Percentiles rank a stretch among this genome's conserved stretches.
These are phyloP conservation scores for Byssoonygena ceratinophila DNA, from an alignment of 2,329 filamentous ascomycete genomes.

Conservation along the genomic window DNA sequence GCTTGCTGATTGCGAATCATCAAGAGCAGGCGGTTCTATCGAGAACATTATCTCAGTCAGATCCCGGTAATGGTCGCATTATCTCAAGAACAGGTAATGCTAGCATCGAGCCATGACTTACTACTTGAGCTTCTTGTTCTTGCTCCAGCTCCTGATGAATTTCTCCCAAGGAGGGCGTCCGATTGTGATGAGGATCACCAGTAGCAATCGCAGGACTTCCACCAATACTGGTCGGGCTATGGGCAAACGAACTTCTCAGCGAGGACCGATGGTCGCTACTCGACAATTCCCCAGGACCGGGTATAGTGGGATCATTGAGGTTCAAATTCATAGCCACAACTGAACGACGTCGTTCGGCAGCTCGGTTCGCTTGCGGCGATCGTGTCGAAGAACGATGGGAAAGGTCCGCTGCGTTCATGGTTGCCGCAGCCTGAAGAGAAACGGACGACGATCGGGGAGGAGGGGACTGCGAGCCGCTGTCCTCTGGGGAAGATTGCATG, in stretches of 20 bases:
- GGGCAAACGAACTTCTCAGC: constrained; percentile 31
- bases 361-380: constrained; percentile 24
- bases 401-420: constrained; percentile 66
- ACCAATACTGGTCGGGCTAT: constrained; percentile 36
- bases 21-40: constrained; percentile 41
- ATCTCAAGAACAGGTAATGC: constrained; percentile 39
- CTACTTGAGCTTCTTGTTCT: constrained; percentile 44
- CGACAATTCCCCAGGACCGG: constrained; percentile 29
- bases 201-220: constrained; percentile 35
- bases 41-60: not conserved
- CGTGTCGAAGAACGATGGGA: constrained; percentile 35
- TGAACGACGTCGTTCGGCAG: constrained; percentile 36
- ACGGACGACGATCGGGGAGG: constrained; percentile 56
- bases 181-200: constrained; percentile 40
- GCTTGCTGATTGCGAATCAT: constrained; percentile 41
- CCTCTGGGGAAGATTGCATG: constrained; percentile 21
- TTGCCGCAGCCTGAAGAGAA: constrained; percentile 65
- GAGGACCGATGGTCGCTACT: constrained; percentile 30
- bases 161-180: constrained; percentile 40
- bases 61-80: not conserved
- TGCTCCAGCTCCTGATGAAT: constrained; percentile 43
- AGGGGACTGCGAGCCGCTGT: constrained; percentile 45
- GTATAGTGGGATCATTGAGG: constrained; percentile 31
- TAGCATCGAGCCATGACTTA: no score
- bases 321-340: constrained; percentile 32